phyloP scores from a whole-genome alignment of 2,329 filamentous ascomycete species.

The Aspergillus hiratsukae region DNA sequence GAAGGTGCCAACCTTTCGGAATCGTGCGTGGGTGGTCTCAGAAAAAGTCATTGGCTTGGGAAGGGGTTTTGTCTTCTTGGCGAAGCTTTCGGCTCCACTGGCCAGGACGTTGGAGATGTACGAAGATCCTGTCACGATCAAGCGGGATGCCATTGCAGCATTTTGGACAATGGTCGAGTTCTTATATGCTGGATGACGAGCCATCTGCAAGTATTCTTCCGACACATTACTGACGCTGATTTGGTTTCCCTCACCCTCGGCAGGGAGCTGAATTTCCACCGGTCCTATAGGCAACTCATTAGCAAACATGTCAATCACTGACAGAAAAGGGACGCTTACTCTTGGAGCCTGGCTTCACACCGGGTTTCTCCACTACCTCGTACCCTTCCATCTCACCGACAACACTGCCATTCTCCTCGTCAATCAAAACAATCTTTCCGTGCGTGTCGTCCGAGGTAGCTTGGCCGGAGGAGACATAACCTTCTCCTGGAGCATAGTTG shows the following conservation, averaged over 20 bases:
- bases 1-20: conserved; percentile 85
- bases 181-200: conserved; percentile 86
- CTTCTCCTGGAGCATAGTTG: conserved; percentile 74
- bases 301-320: neutral
- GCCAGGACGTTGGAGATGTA: conserved; percentile 74
- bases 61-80: conserved; percentile 71
- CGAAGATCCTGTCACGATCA: conserved; percentile 84
- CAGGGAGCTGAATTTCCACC: conserved; percentile 46
- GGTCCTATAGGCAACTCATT: conserved; percentile 35
- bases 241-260: conserved; percentile 44
- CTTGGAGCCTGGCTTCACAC: conserved; percentile 82
- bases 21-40: conserved; percentile 74
- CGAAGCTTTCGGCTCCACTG: conserved; percentile 73
- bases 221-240: conserved; percentile 47
- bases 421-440: conserved; percentile 84
- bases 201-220: conserved; percentile 64
- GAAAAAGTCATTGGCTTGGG: conserved; percentile 82
- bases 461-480: conserved; percentile 54
- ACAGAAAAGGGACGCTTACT: conserved; percentile 50
- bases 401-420: conserved; percentile 94
- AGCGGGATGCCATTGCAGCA: conserved; percentile 79
- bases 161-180: conserved; percentile 81
- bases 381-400: conserved; percentile 88
- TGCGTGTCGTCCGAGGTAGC: conserved; percentile 35
- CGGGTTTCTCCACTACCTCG: conserved; percentile 70